These are phyloP conservation scores for Boletus rex-veris DNA, from an alignment of 768 basidiomycete species.

Conservation along the genomic window DNA sequence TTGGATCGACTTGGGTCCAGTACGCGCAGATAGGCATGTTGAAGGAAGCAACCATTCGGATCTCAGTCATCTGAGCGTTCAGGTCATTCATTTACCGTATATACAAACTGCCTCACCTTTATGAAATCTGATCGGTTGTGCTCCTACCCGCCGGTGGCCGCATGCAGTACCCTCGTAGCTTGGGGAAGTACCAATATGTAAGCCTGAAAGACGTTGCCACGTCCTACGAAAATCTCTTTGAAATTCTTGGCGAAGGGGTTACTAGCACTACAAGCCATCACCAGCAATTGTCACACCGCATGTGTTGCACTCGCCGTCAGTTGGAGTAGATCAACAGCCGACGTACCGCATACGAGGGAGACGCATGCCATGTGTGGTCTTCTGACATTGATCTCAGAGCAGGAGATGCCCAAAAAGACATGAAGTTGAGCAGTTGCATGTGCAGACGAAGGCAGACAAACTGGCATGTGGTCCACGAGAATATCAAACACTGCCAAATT, in stretches of 20 bases:
- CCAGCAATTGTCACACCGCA: not conserved
- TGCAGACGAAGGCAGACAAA: not conserved
- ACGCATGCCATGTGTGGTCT: not conserved
- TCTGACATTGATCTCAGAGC: not conserved
- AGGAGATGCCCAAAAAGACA: not conserved
- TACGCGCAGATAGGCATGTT: not conserved
- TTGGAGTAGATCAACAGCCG: not conserved
- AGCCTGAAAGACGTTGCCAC: not conserved
- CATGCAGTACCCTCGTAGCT: not conserved
- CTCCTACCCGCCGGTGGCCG: not conserved
- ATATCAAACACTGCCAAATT: too few relatives aligned
- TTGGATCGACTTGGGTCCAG: conserved; percentile 1
- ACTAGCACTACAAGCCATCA: too few relatives aligned
- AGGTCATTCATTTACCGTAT: conserved; percentile 6
- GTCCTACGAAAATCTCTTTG: not conserved
- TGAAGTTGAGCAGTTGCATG: not conserved
- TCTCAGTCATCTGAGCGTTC: conserved; percentile 6
- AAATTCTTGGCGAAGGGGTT: too few relatives aligned
- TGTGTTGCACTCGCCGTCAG: not conserved
- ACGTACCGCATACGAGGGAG: not conserved
- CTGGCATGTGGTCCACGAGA: too few relatives aligned
- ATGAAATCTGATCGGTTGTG: not conserved
- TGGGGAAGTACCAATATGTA: too few relatives aligned
- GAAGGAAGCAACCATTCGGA: conserved; percentile 4
- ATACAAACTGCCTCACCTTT: not conserved